Percentiles rank a stretch among this genome's conserved stretches.
Conservation (phyloP, 2,329 filamentous ascomycete species). For the Aspergillus cejpii region DNA sequence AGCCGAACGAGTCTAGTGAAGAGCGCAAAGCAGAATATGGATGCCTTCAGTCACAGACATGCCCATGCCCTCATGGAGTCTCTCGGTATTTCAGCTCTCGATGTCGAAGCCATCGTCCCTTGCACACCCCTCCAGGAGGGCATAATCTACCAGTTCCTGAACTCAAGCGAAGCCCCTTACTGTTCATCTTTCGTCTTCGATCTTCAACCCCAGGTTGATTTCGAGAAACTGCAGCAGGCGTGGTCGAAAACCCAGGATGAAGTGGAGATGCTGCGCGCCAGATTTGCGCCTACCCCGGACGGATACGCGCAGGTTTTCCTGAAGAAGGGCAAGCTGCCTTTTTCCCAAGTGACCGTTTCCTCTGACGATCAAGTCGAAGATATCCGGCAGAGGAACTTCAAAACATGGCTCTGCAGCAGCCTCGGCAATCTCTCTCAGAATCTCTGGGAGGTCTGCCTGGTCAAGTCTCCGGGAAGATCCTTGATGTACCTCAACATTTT, state of each 20-base stretch:
- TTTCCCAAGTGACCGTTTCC: slow-evolving; percentile 36
- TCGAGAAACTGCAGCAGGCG: slow-evolving; percentile 47
- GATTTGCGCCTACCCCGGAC: slow-evolving; percentile 65
- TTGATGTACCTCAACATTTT: slow-evolving; percentile 64
- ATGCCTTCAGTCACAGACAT: slow-evolving; percentile 59
- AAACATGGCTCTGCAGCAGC: slow-evolving; percentile 47
- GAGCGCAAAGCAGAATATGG: slow-evolving; percentile 54
- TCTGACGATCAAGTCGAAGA: slow-evolving; percentile 28
- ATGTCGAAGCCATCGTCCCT: slow-evolving; percentile 68
- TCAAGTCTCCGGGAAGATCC: slow-evolving; percentile 21
- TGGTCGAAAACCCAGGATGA: slow-evolving; percentile 51
- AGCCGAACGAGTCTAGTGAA: slow-evolving; percentile 27
- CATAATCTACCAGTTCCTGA: slow-evolving; percentile 65
- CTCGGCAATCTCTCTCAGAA: slow-evolving; percentile 43
- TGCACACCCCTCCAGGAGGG: slow-evolving; percentile 84
- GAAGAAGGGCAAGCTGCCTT: slow-evolving; percentile 40
- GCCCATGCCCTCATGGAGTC: slow-evolving; percentile 47
- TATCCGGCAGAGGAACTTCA: slow-evolving; percentile 34
- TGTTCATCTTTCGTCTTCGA: slow-evolving; percentile 67
- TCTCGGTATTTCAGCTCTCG: slow-evolving; percentile 46
- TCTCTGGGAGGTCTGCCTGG: slow-evolving; percentile 32
- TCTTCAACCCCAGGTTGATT: slow-evolving; percentile 45
- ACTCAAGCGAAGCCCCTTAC: slow-evolving; percentile 54
- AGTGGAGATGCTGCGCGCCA: slow-evolving; percentile 63
- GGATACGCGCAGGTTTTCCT: slow-evolving; percentile 69